A percentile compares a stretch with the other conserved stretches of the same genome.
Conservation (phyloP, 2,329 filamentous ascomycete genomes). For the Cryphonectria carpinicola region DNA sequence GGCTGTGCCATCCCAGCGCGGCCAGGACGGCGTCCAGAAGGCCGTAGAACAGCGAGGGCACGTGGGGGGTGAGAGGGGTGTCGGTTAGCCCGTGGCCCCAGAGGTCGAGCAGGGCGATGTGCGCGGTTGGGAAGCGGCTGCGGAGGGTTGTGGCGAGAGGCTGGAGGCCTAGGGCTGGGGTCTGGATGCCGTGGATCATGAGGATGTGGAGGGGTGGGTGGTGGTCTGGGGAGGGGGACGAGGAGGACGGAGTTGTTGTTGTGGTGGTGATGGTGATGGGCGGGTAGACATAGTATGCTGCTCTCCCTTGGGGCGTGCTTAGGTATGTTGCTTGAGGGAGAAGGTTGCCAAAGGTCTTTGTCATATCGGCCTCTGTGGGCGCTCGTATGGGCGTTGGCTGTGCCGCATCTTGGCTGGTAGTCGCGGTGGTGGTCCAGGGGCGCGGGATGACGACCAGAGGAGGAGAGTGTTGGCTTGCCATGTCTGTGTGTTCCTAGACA, state of each 20-base stretch:
- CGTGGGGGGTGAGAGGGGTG: conserved; percentile 49
- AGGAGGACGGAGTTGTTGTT: too few relatives aligned
- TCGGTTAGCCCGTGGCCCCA: conserved; percentile 59
- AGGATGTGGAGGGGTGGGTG: conserved; percentile 40
- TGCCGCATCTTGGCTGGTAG: neutral
- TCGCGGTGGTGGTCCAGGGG: neutral
- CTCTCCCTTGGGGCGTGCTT: conserved; percentile 38
- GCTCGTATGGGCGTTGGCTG: conserved; percentile 35
- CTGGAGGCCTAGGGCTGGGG: conserved; percentile 51
- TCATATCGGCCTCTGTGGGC: conserved; percentile 43
- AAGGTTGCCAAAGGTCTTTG: conserved; percentile 41
- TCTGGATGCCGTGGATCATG: conserved; percentile 56
- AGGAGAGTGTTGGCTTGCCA: conserved; percentile 1
- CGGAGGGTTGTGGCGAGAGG: conserved; percentile 46
- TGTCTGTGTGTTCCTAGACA: neutral
- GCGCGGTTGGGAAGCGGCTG: conserved; percentile 39
- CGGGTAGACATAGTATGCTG: conserved; percentile 45
- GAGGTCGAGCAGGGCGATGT: conserved; percentile 51
- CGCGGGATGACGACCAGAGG: conserved; percentile 21
- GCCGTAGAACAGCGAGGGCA: conserved; percentile 45
- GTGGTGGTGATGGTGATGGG: conserved; percentile 27
- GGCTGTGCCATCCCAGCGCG: conserved; percentile 43
- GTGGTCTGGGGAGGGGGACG: too few relatives aligned
- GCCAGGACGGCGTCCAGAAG: conserved; percentile 46
- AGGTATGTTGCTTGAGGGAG: conserved; percentile 45